Conservation (phyloP, 108 stramenopile species). For the Nitzschia sp. region DNA sequence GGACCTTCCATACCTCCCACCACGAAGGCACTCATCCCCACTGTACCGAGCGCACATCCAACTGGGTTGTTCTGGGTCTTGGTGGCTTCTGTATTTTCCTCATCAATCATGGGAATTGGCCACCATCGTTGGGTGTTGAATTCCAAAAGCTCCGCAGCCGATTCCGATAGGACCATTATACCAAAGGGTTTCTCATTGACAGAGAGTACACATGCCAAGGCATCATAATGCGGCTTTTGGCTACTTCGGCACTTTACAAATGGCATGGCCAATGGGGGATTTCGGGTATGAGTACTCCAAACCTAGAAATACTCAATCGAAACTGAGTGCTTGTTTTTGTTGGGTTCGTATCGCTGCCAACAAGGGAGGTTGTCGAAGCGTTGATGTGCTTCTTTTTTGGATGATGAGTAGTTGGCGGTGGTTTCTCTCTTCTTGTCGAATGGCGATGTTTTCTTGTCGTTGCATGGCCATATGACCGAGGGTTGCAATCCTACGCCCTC, state of each 20-base stretch:
- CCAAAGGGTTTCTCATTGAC: conserved; percentile 7
- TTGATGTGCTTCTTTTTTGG: too few species aligned
- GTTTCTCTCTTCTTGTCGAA: too few species aligned
- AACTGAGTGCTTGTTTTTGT: too few species aligned
- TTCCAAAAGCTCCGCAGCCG: conserved; percentile 12
- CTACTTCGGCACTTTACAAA: conserved; percentile 3
- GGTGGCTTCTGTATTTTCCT: neutral
- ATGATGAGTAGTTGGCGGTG: too few species aligned
- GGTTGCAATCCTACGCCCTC: too few species aligned
- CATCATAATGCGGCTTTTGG: conserved; percentile 18
- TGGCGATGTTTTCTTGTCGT: too few species aligned
- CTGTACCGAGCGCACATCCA: conserved; percentile 1
- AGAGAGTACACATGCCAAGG: neutral
- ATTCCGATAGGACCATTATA: neutral
- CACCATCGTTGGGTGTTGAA: conserved; percentile 20
- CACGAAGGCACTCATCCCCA: neutral
- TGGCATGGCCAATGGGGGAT: neutral
- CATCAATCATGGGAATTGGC: conserved; percentile 6
- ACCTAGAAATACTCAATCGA: too few species aligned
- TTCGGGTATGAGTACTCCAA: too few species aligned
- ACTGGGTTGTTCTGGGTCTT: neutral
- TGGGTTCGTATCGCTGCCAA: too few species aligned
- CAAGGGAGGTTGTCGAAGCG: too few species aligned
- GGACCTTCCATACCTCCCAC: neutral
- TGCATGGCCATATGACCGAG: too few species aligned